Percentiles rank a stretch among this genome's conserved stretches.
Conservation (phyloP, 805 yeast genomes). For the Wickerhamiella brachini region DNA sequence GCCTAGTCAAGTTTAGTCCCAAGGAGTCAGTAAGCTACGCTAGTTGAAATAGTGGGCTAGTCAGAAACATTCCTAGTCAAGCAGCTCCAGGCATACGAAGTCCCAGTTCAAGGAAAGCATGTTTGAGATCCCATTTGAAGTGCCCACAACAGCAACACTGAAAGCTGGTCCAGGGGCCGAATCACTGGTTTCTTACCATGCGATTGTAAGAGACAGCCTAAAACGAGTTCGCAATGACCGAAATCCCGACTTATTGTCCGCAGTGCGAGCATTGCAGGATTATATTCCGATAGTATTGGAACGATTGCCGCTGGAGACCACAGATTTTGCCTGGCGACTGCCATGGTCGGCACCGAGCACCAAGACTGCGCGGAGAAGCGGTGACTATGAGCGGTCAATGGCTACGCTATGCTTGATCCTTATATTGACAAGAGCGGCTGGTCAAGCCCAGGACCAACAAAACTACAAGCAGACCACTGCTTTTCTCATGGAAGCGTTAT, state of each 20-base stretch:
- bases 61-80: too few species aligned
- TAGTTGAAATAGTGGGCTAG: too few species aligned
- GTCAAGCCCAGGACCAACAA: conserved; percentile 6
- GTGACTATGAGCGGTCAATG: conserved; percentile 18
- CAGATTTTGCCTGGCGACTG: conserved; percentile 7
- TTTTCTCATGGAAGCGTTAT: conserved; percentile 17
- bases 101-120: not conserved
- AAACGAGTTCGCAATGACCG: conserved; percentile 20
- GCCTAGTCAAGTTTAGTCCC: not conserved
- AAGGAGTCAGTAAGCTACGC: not conserved
- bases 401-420: conserved; percentile 15
- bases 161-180: not conserved
- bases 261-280: conserved; percentile 7
- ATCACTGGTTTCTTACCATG: conserved; percentile 9
- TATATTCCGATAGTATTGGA: not conserved
- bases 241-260: conserved; percentile 5
- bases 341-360: conserved; percentile 9
- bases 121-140: conserved; percentile 11
- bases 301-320: not conserved
- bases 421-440: conserved; percentile 10
- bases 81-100: too few species aligned
- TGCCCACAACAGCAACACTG: conserved; percentile 21
- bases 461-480: conserved; percentile 18
- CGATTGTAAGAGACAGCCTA: conserved; percentile 19
- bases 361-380: conserved; percentile 7